These are phyloP conservation scores for Massospora cicadina DNA, from an alignment of 371 early-diverging fungal species.

Conservation along the genomic window DNA sequence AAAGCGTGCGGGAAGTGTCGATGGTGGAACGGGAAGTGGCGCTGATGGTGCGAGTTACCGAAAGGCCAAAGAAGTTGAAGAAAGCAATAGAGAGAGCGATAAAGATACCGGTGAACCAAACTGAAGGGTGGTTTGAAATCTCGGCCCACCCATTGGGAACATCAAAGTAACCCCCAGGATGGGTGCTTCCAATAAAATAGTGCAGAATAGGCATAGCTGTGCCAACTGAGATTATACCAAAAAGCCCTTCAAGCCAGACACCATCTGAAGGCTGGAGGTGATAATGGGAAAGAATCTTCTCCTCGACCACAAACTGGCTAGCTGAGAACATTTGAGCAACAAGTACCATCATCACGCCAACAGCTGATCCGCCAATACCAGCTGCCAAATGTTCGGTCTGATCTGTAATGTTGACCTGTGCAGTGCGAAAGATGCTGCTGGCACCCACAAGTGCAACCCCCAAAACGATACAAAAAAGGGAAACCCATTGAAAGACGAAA, in stretches of 20 bases:
- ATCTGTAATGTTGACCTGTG: not conserved
- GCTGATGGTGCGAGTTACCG: slow-evolving; percentile 65
- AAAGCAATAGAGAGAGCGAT: slow-evolving; percentile 74
- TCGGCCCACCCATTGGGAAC: slow-evolving; percentile 53
- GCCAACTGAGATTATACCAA: slow-evolving; percentile 59
- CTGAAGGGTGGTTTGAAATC: slow-evolving; percentile 35
- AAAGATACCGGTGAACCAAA: slow-evolving; percentile 58
- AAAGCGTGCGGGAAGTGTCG: slow-evolving; percentile 86
- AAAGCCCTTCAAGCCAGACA: slow-evolving; percentile 83
- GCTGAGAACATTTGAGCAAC: slow-evolving; percentile 86
- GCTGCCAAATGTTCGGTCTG: slow-evolving; percentile 13
- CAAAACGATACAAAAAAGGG: slow-evolving; percentile 51
- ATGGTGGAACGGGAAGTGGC: slow-evolving; percentile 87
- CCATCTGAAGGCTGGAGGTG: slow-evolving; percentile 67
- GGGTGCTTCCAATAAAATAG: slow-evolving; percentile 32
- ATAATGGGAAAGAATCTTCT: slow-evolving; percentile 67
- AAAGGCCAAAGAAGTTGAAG: slow-evolving; percentile 89
- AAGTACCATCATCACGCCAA: slow-evolving; percentile 70
- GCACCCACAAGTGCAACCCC: slow-evolving; percentile 80
- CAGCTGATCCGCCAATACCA: slow-evolving; percentile 14
- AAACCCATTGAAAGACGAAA: slow-evolving; percentile 57
- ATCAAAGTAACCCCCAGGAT: slow-evolving; percentile 63
- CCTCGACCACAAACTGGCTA: slow-evolving; percentile 85
- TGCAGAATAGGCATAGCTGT: slow-evolving; percentile 60
- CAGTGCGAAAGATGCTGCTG: slow-evolving; percentile 30